Base-by-base conservation (phyloP, 805 yeast species). In the Barnettozyma siamensis region DNA sequence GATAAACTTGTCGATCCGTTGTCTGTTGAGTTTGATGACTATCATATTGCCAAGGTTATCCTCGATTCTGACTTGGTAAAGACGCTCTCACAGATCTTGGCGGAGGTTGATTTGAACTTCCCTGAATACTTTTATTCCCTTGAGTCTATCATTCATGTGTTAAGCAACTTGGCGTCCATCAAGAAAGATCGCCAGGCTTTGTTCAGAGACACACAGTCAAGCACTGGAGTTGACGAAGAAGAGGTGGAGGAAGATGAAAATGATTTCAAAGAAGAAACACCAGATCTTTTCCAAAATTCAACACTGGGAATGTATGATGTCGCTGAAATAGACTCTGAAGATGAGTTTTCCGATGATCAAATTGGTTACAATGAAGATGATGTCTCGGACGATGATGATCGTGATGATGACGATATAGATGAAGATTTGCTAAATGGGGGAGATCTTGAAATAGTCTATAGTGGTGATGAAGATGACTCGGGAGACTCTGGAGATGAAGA, bases 291-390 rank as follows among this genome's bases (percentile, higher is more conserved):
- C 61, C 69, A 83, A 31, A 89, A 93, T 57, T 89, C 97, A 0
- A 86, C 97, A 0, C 68, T 91, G 31, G 97, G 96, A 2, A 89
- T 91, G 94, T 91, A 83, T 58, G 97, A 91, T 52, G 80, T 85
- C 31, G 85, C 73, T 27, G 93, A 82, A 38, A 72, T 75, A 28
- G 83, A 78, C 47, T 75, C 76, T 33, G 83, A 79, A 27, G 83
- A 76, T 11, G 80, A 74, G 8, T 76, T 68, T n/a, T 75, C 67
- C 19, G 78, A 71, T 31, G 72, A 68, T 20, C 76, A 70, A 20
- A 79, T 69, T 5, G 68, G 66, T 9, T 69, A 67, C 42, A 63
- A 68, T 38, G 75, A 68, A 8, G 73, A 66, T 43, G 73, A 62
- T 30, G 50, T 45, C 11, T 47, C 36, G 18, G 67, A 61, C 20